Conservation (phyloP, 169 alveolate species). For the Neospora caninum region DNA sequence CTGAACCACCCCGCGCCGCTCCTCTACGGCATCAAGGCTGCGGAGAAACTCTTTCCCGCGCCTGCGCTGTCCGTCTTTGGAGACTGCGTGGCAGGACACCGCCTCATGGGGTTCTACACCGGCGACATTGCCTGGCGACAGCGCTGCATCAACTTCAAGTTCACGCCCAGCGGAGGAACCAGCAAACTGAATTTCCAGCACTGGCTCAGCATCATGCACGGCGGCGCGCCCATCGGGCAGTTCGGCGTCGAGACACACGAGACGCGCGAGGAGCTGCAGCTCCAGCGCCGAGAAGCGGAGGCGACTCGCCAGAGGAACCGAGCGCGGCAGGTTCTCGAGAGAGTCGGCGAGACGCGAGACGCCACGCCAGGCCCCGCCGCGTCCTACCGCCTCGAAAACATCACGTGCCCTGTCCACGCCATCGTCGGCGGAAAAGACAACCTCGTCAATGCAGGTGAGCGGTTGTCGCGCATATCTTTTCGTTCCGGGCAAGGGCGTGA, state of each 20-base stretch:
- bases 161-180: constrained; percentile 56
- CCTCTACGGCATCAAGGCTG: constrained; percentile 25
- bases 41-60: constrained; percentile 46
- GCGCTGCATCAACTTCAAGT: constrained; percentile 54
- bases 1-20: constrained; percentile 39
- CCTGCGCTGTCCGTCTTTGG: constrained; percentile 50
- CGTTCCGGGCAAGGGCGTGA: too few relatives aligned
- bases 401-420: constrained; percentile 33
- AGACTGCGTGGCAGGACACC: constrained; percentile 46
- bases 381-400: constrained; percentile 52
- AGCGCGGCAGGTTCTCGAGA: background rate
- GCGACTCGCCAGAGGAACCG: background rate
- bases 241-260: background rate
- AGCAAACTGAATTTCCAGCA: constrained; percentile 11
- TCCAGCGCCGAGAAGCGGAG: background rate
- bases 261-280: background rate
- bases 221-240: background rate
- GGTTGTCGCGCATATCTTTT: too few relatives aligned
- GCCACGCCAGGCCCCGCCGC: constrained; percentile 32
- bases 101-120: constrained; percentile 60
- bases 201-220: background rate
- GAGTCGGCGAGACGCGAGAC: background rate
- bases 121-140: constrained; percentile 55
- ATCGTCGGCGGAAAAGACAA: constrained; percentile 60
- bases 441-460: constrained; percentile 63